Conservation (phyloP, 768 basidiomycete species). For the Lactifluus piperatus region DNA sequence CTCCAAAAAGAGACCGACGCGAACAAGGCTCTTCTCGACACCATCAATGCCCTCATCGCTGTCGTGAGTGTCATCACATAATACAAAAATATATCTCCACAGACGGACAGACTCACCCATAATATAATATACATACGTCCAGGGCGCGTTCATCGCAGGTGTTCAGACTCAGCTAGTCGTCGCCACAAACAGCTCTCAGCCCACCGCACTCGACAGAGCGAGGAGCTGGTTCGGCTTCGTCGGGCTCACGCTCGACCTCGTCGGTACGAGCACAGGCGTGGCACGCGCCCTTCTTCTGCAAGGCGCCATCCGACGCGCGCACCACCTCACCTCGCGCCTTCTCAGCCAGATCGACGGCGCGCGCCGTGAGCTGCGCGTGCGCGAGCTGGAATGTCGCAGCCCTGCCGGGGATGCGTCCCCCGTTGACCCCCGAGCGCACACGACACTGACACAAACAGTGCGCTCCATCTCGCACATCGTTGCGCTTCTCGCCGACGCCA, state of each 20-base stretch:
- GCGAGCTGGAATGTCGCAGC: neutral
- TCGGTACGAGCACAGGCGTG: slow-evolving; percentile 15
- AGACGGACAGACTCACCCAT: neutral
- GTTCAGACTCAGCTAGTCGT: slow-evolving; percentile 16
- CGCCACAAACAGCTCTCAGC: neutral
- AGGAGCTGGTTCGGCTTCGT: slow-evolving; percentile 18
- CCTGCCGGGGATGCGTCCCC: neutral
- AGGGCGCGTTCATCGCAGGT: slow-evolving; percentile 20
- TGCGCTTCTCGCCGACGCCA: slow-evolving; percentile 3
- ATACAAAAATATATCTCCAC: neutral
- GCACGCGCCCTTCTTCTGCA: slow-evolving; percentile 12
- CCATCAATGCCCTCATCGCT: slow-evolving; percentile 13
- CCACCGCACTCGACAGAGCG: neutral
- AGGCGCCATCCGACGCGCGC: slow-evolving; percentile 2
- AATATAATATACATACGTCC: neutral
- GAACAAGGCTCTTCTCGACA: slow-evolving; percentile 14
- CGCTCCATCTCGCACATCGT: neutral
- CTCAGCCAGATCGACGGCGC: slow-evolving; percentile 8
- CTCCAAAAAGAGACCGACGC: slow-evolving; percentile 4
- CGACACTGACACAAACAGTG: neutral
- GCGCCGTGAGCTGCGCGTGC: slow-evolving; percentile 4
- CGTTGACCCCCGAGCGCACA: neutral
- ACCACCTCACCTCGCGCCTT: slow-evolving; percentile 4
- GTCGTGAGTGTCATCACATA: slow-evolving; percentile 1
- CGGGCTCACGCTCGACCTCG: slow-evolving; percentile 19